Percentiles rank a stretch among this genome's conserved stretches.
Conservation (phyloP, 352 stramenopile genomes). For the Nothophytophthora sp. region DNA sequence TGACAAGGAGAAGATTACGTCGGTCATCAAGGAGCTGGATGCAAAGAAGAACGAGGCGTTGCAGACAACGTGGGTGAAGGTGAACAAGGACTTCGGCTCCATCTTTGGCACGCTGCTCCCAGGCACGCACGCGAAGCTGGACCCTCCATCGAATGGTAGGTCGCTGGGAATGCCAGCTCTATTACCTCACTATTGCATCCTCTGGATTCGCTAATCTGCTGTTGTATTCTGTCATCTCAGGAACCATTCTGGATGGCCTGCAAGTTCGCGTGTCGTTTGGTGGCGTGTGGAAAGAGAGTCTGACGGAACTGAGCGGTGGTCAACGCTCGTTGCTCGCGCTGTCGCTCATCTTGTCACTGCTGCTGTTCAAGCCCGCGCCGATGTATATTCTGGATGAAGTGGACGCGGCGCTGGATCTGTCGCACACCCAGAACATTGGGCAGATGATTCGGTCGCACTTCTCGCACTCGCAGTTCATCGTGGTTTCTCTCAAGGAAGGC, state of each 20-base stretch:
- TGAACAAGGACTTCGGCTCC: slow-evolving; percentile 99
- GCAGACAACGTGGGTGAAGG: slow-evolving; percentile 97
- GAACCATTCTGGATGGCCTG: slow-evolving; percentile 92
- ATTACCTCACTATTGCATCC: not conserved
- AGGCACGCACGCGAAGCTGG: slow-evolving; percentile 97
- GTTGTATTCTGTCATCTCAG: slow-evolving; percentile 26
- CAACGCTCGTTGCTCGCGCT: slow-evolving; percentile 99
- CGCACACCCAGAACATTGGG: slow-evolving; percentile 99
- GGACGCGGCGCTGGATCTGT: slow-evolving; percentile 99
- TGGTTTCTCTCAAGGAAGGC: slow-evolving; percentile 99
- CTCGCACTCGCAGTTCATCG: slow-evolving; percentile 99
- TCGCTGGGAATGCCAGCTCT: not conserved
- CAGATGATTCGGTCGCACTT: slow-evolving; percentile 99
- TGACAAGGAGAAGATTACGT: slow-evolving; percentile 99
- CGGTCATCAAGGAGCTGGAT: slow-evolving; percentile 99
- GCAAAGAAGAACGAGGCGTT: slow-evolving; percentile 98
- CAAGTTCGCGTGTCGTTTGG: slow-evolving; percentile 99
- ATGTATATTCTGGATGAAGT: slow-evolving; percentile 99
- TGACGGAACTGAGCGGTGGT: slow-evolving; percentile 98
- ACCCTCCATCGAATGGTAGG: slow-evolving; percentile 92
- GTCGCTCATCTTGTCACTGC: slow-evolving; percentile 97
- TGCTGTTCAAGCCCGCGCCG: slow-evolving; percentile 99
- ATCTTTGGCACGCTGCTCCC: slow-evolving; percentile 99
- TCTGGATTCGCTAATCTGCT: slow-evolving; percentile 8
- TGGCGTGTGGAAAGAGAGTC: slow-evolving; percentile 98